Conservation (phyloP, 129 eudicot genomes). For the Solidago caesia region DNA sequence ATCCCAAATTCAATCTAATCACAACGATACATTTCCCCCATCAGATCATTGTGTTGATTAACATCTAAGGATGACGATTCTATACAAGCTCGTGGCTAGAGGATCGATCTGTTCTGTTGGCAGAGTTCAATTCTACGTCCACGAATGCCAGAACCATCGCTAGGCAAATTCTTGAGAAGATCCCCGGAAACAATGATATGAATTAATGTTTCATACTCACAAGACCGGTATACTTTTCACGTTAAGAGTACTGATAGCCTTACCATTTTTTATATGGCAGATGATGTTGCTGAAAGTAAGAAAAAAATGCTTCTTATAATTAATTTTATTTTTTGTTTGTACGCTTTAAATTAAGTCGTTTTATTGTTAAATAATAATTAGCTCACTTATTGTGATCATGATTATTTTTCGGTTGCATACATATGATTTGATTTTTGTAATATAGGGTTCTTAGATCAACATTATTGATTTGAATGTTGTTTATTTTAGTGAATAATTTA, state of each 20-base stretch:
- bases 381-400: not conserved
- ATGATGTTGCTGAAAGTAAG: constrained; percentile 84
- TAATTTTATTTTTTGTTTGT: not conserved
- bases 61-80: constrained; percentile 56
- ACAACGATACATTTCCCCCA: no score
- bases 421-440: constrained; percentile 9
- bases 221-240: constrained; percentile 89
- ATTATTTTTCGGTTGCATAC: not conserved
- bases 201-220: constrained; percentile 71
- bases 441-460: constrained; percentile 10
- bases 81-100: constrained; percentile 79
- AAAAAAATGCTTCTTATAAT: not conserved
- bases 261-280: constrained; percentile 95
- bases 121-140: constrained; percentile 72
- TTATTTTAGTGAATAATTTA: constrained; percentile 7
- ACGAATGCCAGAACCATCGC: constrained; percentile 87
- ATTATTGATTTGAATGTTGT: not conserved
- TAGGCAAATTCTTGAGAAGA: constrained; percentile 71
- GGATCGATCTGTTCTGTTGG: constrained; percentile 73
- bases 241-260: constrained; percentile 95
- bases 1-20: no score
- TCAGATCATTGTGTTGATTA: no score
- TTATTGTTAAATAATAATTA: not conserved
- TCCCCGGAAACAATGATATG: constrained; percentile 65
- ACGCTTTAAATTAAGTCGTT: not conserved